These are phyloP conservation scores for Citrus maxima DNA, from an alignment of 345 rosid species.

Conservation along the genomic window DNA sequence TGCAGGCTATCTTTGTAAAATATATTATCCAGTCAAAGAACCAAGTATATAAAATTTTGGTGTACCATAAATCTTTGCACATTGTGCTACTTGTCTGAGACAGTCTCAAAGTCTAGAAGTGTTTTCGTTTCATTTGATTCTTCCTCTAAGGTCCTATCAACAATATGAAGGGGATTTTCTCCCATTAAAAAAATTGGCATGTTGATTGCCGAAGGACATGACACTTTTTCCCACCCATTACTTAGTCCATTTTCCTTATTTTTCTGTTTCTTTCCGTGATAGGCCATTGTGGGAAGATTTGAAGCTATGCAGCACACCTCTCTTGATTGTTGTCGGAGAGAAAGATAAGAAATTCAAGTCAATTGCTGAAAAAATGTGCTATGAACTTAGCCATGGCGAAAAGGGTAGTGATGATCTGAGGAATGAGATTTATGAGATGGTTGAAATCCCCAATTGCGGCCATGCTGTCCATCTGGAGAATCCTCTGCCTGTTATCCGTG, in stretches of 20 bases:
- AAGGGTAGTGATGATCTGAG: constrained; percentile 9
- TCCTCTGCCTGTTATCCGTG: constrained; percentile 55
- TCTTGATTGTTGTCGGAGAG: constrained; percentile 64
- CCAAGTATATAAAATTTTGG: neutral
- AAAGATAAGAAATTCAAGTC: constrained; percentile 64
- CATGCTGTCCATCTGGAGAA: constrained; percentile 93
- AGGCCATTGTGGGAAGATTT: constrained; percentile 90
- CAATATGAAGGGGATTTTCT: neutral
- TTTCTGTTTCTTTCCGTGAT: constrained; percentile 3
- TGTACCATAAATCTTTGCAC: neutral
- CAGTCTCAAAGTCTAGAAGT: neutral
- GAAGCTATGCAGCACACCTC: constrained; percentile 50
- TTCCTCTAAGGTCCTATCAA: neutral
- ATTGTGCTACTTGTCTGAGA: neutral
- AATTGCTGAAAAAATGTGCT: constrained; percentile 49
- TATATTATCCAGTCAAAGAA: neutral
- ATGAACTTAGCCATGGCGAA: constrained; percentile 22
- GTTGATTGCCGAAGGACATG: neutral
- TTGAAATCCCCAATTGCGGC: constrained; percentile 61
- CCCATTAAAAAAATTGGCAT: neutral
- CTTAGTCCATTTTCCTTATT: neutral
- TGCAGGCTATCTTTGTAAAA: neutral
- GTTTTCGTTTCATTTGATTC: neutral
- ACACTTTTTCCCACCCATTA: neutral
- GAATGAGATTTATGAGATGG: constrained; percentile 33